Conservation (phyloP, 2,329 filamentous ascomycete species). For the Lachnum nothofagi region DNA sequence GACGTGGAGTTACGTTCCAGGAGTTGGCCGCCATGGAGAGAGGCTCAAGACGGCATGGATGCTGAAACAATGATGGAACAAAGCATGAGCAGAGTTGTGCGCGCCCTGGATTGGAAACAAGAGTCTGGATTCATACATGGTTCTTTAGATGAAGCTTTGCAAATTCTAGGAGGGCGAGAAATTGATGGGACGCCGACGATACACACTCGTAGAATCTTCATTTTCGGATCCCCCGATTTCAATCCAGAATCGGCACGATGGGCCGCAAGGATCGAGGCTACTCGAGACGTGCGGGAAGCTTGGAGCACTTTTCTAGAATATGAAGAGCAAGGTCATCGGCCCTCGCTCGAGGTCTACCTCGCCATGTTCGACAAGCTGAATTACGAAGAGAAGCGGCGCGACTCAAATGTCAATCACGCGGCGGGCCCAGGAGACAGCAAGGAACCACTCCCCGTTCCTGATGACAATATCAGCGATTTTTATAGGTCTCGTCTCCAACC, state of each 20-base stretch:
- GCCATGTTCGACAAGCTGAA: conserved; percentile 58
- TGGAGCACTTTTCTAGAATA: conserved; percentile 43
- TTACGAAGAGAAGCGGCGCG: conserved; percentile 30
- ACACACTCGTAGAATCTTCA: conserved; percentile 42
- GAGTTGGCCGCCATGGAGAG: conserved; percentile 57
- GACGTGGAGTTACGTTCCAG: conserved; percentile 45
- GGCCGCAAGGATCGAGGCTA: conserved; percentile 54
- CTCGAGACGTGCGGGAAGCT: conserved; percentile 56
- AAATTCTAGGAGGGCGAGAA: conserved; percentile 49
- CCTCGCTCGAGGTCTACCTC: conserved; percentile 45
- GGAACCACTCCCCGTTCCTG: conserved; percentile 50
- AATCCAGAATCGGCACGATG: conserved; percentile 33
- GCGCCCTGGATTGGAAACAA: conserved; percentile 49
- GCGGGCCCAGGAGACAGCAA: conserved; percentile 55
- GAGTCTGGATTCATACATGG: conserved; percentile 49
- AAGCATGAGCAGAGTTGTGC: conserved; percentile 49
- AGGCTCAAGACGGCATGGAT: conserved; percentile 54
- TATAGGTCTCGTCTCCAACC: conserved; percentile 59
- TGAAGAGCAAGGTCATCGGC: conserved; percentile 34
- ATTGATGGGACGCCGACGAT: conserved; percentile 51
- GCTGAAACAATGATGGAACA: conserved; percentile 48
- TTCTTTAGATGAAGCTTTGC: conserved; percentile 44
- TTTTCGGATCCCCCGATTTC: not conserved
- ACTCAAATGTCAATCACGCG: conserved; percentile 15
- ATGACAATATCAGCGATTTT: conserved; percentile 57